Conservation (phyloP, 208 protist species). For the Trypanosoma mega region DNA sequence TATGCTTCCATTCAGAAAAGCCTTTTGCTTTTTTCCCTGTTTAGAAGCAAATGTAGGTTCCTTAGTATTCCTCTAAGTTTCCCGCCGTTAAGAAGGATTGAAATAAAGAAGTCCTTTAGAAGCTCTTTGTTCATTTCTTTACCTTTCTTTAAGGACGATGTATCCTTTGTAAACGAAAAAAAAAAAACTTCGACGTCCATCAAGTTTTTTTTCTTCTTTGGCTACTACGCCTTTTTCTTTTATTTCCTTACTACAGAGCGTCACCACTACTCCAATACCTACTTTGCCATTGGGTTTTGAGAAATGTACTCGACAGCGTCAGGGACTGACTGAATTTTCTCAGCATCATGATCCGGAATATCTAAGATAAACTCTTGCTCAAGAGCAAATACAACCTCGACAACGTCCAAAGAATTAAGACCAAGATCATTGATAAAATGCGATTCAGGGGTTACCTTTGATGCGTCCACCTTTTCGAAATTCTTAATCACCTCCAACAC, state of each 20-base stretch:
- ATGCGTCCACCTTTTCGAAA: conserved; percentile 95
- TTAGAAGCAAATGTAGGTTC: no score
- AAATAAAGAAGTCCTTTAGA: no score
- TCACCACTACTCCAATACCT: conserved; percentile 30
- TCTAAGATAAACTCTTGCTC: conserved; percentile 97
- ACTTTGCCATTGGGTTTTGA: conserved; percentile 95
- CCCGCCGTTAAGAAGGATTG: no score
- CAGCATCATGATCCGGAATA: conserved; percentile 95
- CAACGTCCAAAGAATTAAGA: conserved; percentile 94
- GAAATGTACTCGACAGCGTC: conserved; percentile 94
- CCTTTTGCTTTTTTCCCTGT: no score
- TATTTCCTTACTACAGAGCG: neutral
- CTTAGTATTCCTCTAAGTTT: no score
- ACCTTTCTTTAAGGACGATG: neutral
- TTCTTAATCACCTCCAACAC: conserved; percentile 95
- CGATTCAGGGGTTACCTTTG: conserved; percentile 87
- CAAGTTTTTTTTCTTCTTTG: no score
- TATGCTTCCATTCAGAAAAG: no score
- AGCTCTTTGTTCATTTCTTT: no score
- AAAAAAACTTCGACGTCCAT: conserved; percentile 21
- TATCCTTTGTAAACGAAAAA: conserved; percentile 1
- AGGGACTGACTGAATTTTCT: conserved; percentile 93
- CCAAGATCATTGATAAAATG: conserved; percentile 96
- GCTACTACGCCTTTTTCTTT: conserved; percentile 6
- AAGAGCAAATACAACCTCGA: conserved; percentile 95